Conservation (phyloP, 345 rosid species). For the Corchorus olitorius region DNA sequence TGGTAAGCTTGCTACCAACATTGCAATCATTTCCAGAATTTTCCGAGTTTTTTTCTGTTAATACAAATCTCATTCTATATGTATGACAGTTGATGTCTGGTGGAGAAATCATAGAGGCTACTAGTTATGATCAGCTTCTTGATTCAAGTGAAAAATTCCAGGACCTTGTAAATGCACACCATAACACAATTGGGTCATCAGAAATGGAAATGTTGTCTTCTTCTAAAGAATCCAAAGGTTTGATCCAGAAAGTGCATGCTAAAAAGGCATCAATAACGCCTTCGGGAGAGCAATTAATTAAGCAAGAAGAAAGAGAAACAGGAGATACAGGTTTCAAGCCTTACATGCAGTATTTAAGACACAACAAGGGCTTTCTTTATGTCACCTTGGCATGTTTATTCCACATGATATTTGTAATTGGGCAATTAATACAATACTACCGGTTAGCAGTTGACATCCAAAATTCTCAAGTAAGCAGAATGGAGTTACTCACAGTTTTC, state of each 20-base stretch:
- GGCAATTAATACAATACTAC: constrained; percentile 68
- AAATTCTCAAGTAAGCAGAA: constrained; percentile 53
- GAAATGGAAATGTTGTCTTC: constrained; percentile 3
- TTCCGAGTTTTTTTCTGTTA: background rate
- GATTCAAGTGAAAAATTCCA: constrained; percentile 41
- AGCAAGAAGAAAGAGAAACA: constrained; percentile 52
- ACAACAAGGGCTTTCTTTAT: constrained; percentile 74
- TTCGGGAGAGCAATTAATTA: constrained; percentile 47
- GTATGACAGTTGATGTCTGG: constrained; percentile 46
- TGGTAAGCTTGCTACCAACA: constrained; percentile 4
- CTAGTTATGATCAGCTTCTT: constrained; percentile 43
- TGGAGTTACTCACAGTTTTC: constrained; percentile 61
- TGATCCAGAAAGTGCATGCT: constrained; percentile 28
- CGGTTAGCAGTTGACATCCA: constrained; percentile 87
- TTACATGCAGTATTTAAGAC: constrained; percentile 52
- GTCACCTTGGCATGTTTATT: constrained; percentile 46
- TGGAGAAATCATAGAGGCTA: constrained; percentile 45
- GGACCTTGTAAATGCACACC: constrained; percentile 57
- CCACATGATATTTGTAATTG: constrained; percentile 53
- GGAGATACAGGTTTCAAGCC: constrained; percentile 58
- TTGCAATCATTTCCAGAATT: too few relatives aligned
- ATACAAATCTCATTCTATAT: background rate
- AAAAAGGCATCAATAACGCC: constrained; percentile 20
- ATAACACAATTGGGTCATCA: constrained; percentile 23
- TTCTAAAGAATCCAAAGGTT: constrained; percentile 24